These are phyloP conservation scores for Berberis thunbergii DNA, from an alignment of 164 flowering plant genomes.

Conservation along the genomic window DNA sequence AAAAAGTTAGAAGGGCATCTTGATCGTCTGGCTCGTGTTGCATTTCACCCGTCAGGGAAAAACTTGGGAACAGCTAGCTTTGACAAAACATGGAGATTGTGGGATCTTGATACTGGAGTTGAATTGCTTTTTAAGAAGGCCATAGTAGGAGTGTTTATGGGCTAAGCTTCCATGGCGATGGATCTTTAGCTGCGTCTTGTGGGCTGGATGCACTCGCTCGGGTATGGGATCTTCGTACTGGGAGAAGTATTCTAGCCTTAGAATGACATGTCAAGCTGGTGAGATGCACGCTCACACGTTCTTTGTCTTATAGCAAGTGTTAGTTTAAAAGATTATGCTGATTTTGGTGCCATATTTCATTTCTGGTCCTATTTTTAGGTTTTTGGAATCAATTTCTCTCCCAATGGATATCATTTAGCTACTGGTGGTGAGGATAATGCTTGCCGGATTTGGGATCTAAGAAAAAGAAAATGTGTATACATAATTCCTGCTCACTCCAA, in stretches of 20 bases:
- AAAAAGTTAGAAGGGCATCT: constrained; percentile 80
- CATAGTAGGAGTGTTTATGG: constrained; percentile 93
- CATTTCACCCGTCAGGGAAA: constrained; percentile 94
- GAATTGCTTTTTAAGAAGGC: constrained; percentile 98
- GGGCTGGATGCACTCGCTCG: constrained; percentile 93
- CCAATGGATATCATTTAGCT: constrained; percentile 95
- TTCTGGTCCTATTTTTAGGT: constrained; percentile 35
- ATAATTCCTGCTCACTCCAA: constrained; percentile 90
- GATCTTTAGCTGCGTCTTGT: constrained; percentile 87
- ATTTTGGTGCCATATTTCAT: background rate
- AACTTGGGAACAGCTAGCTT: constrained; percentile 90
- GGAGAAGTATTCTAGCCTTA: constrained; percentile 82
- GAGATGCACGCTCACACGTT: constrained; percentile 12
- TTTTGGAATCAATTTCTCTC: constrained; percentile 73
- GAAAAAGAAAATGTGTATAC: constrained; percentile 74
- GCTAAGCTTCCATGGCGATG: constrained; percentile 81
- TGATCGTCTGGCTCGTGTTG: constrained; percentile 85
- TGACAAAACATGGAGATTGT: constrained; percentile 98
- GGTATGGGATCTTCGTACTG: constrained; percentile 97
- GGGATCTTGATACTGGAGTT: constrained; percentile 74
- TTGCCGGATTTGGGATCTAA: constrained; percentile 93
- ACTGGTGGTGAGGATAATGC: constrained; percentile 92
- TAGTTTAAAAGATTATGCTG: background rate
- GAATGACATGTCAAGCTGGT: constrained; percentile 98
- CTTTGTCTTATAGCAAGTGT: background rate